phyloP scores from a whole-genome alignment of 331 rosid genomes.

The Stylosanthes scabra region DNA sequence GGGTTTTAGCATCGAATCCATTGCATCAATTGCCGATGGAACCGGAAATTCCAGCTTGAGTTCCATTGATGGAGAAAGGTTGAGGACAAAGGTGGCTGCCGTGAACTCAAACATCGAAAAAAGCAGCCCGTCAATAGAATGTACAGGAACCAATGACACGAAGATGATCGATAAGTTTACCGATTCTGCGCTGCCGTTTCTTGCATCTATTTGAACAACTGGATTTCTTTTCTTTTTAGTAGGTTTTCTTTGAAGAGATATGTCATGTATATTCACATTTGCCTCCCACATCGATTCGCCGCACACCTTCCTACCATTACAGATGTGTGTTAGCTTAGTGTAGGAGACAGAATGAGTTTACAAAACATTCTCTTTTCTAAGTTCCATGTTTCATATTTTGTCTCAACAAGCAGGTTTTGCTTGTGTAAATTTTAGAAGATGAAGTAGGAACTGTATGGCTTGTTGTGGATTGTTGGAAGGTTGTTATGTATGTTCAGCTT shows the following conservation, averaged over 20 bases:
- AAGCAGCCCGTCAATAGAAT: slow-evolving; percentile 46
- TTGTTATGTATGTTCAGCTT: slow-evolving; percentile 61
- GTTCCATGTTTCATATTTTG: slow-evolving; percentile 42
- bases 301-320: too few relatives aligned
- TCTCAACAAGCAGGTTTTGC: slow-evolving; percentile 47
- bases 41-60: slow-evolving; percentile 48
- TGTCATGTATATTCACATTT: too few relatives aligned
- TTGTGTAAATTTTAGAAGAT: slow-evolving; percentile 54
- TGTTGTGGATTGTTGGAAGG: slow-evolving; percentile 46
- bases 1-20: slow-evolving; percentile 46
- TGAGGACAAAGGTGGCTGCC: slow-evolving; percentile 34
- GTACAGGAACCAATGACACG: slow-evolving; percentile 44
- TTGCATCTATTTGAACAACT: slow-evolving; percentile 49
- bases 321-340: too few relatives aligned
- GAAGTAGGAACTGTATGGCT: slow-evolving; percentile 49
- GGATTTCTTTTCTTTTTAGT: slow-evolving; percentile 1
- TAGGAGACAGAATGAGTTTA: too few relatives aligned
- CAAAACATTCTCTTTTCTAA: not conserved
- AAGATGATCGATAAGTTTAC: slow-evolving; percentile 53
- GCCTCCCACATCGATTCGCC: too few relatives aligned
- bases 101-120: slow-evolving; percentile 43
- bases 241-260: not conserved
- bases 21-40: slow-evolving; percentile 52
- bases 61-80: slow-evolving; percentile 45
- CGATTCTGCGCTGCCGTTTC: too few relatives aligned